Percentiles rank a stretch among this genome's conserved stretches.
These are phyloP conservation scores for Alternaria alternata DNA, from an alignment of 2,329 filamentous ascomycete species.

Conservation along the genomic window DNA sequence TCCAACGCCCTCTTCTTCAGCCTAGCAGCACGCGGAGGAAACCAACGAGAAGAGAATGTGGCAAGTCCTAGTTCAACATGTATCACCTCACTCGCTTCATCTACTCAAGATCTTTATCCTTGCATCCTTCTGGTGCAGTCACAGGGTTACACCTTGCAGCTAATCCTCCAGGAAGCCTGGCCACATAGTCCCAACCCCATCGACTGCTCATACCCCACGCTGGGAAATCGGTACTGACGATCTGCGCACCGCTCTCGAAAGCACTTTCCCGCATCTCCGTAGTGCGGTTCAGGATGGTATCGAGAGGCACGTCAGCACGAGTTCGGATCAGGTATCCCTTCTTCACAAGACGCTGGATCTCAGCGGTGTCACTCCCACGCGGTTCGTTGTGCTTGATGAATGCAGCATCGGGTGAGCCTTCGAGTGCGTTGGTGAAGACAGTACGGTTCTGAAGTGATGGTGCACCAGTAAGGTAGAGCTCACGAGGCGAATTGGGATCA, in stretches of 20 bases:
- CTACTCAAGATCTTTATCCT: conserved; percentile 36
- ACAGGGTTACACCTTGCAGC: conserved; percentile 52
- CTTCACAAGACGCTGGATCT: conserved; percentile 56
- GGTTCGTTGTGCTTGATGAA: conserved; percentile 62
- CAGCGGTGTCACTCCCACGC: conserved; percentile 42
- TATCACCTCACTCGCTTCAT: background rate
- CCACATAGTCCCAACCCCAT: conserved; percentile 59
- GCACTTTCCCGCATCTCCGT: conserved; percentile 55
- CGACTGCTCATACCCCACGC: conserved; percentile 57
- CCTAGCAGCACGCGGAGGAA: no score
- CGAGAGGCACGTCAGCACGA: conserved; percentile 57
- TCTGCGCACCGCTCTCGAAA: conserved; percentile 58
- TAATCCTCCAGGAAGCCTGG: conserved; percentile 37
- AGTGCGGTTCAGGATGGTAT: conserved; percentile 54
- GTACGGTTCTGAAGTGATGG: conserved; percentile 55
- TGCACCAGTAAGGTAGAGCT: conserved; percentile 51
- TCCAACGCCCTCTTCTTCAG: no score
- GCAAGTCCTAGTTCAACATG: background rate
- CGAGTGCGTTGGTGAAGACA: conserved; percentile 59
- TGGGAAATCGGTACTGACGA: conserved; percentile 61
- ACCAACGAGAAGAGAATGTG: no score
- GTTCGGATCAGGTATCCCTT: conserved; percentile 62
- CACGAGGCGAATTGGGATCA: conserved; percentile 42
- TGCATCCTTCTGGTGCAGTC: conserved; percentile 47
- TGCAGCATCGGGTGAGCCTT: conserved; percentile 57